Evolutionary conservation across 805 yeast species (phyloP).

Genomic region (Candida germanica): DNA sequence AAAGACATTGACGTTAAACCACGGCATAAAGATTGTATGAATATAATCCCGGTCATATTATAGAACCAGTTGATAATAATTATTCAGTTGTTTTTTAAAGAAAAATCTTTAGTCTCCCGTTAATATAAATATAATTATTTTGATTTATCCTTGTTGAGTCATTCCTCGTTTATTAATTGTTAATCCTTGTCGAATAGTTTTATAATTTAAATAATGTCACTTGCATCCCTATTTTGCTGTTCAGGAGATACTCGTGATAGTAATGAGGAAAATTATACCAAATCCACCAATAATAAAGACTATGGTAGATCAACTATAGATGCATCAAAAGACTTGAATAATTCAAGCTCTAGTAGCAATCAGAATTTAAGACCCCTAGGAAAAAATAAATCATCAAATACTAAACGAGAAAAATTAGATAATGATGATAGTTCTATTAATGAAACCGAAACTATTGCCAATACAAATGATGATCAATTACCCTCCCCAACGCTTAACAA

Average conservation of each 20-base stretch:
- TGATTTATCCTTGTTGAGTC: no score
- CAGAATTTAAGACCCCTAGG: not conserved
- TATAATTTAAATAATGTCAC: not conserved
- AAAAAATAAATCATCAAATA: conserved; percentile 6
- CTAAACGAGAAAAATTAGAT: conserved; percentile 28
- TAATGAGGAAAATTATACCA: conserved; percentile 22
- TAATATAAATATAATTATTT: no score
- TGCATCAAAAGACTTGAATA: not conserved
- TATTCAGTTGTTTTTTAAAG: no score
- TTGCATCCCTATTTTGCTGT: conserved; percentile 36
- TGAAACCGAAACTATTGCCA: conserved; percentile 42
- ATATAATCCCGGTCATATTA: no score
- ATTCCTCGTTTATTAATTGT: no score
- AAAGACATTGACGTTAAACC: no score
- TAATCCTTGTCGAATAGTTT: no score
- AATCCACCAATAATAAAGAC: conserved; percentile 2
- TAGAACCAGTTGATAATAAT: no score
- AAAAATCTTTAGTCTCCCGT: no score
- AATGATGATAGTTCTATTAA: conserved; percentile 39
- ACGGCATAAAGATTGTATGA: no score
- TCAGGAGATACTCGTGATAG: conserved; percentile 34
- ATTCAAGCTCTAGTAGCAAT: conserved; percentile 1
- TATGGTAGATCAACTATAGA: conserved; percentile 2
- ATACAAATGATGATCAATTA: conserved; percentile 17
- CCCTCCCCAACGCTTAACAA: conserved; percentile 1